phyloP scores from a whole-genome alignment of 1,139 yeast genomes.

The Maudiozyma humilis region DNA sequence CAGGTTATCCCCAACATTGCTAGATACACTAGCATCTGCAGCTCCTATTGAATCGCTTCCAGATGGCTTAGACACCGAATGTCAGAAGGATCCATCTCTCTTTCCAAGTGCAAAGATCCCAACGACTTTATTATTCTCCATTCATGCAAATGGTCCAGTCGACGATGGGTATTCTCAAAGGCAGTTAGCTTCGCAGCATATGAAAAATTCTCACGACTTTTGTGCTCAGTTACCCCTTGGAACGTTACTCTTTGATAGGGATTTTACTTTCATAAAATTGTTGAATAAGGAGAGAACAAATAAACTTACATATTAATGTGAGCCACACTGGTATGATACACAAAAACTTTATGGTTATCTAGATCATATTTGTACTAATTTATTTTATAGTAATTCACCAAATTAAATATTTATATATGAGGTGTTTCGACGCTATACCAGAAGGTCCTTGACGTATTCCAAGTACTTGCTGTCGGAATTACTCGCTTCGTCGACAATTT shows the following conservation, averaged over 20 bases:
- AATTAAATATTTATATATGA: background rate
- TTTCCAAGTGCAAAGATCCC: background rate
- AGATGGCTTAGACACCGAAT: background rate
- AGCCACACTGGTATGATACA: too few relatives aligned
- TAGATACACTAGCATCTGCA: background rate
- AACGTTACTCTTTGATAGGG: slow-evolving; percentile 15
- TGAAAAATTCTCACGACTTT: slow-evolving; percentile 3
- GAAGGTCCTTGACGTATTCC: slow-evolving; percentile 14
- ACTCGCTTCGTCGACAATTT: slow-evolving; percentile 13
- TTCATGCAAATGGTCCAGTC: background rate
- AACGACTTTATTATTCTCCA: background rate
- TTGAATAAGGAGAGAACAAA: slow-evolving; percentile 5
- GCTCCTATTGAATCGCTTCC: slow-evolving; percentile 2
- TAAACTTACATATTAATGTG: background rate
- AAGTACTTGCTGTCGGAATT: slow-evolving; percentile 17
- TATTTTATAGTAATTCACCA: too few relatives aligned
- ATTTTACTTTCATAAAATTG: slow-evolving; percentile 12
- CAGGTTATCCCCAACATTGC: background rate
- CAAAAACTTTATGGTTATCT: too few relatives aligned
- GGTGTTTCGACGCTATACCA: slow-evolving; percentile 4
- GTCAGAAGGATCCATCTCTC: slow-evolving; percentile 1
- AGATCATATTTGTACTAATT: background rate
- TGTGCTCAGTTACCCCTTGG: slow-evolving; percentile 13
- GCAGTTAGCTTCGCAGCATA: background rate
- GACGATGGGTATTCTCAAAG: slow-evolving; percentile 1